Percentiles rank a stretch among this genome's conserved stretches.
Evolutionary conservation across 768 basidiomycete genomes (phyloP).

Genomic region (Hypsizygus marmoreus): DNA sequence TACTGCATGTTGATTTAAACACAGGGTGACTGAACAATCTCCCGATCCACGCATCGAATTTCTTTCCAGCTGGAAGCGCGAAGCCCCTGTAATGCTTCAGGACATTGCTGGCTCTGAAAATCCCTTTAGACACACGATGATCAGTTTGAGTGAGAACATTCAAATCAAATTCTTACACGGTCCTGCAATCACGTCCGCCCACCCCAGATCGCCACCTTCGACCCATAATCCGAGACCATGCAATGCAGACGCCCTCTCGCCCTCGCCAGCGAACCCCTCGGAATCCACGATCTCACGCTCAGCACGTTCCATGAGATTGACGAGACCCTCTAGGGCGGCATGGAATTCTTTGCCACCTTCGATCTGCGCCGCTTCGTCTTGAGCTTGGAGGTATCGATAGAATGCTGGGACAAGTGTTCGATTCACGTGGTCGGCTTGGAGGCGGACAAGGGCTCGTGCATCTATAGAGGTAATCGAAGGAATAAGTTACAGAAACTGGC

Average conservation of each 20-base stretch:
- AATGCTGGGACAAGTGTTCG: constrained; percentile 69
- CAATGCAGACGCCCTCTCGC: constrained; percentile 36
- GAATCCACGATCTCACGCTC: constrained; percentile 43
- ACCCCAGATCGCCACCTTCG: constrained; percentile 56
- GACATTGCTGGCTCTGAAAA: constrained; percentile 65
- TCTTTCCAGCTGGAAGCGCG: constrained; percentile 48
- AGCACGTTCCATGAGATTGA: constrained; percentile 56
- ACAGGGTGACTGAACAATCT: constrained; percentile 60
- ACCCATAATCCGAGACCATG: constrained; percentile 62
- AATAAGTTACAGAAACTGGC: neutral
- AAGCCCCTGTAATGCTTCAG: constrained; percentile 71
- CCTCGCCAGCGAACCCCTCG: constrained; percentile 42
- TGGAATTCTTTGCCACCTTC: constrained; percentile 55
- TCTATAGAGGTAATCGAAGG: constrained; percentile 39
- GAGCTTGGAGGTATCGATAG: constrained; percentile 75
- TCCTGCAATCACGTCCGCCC: constrained; percentile 67
- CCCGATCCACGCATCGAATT: constrained; percentile 53
- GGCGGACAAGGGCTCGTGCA: constrained; percentile 64
- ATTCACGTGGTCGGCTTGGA: constrained; percentile 69
- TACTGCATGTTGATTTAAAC: constrained; percentile 70
- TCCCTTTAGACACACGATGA: constrained; percentile 46
- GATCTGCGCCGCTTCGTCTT: constrained; percentile 54
- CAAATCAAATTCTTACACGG: constrained; percentile 53
- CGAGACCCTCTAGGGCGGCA: constrained; percentile 50
- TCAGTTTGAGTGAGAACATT: neutral